Evolutionary conservation across 768 basidiomycete genomes (phyloP).

Genomic region (Harrya chromipes): DNA sequence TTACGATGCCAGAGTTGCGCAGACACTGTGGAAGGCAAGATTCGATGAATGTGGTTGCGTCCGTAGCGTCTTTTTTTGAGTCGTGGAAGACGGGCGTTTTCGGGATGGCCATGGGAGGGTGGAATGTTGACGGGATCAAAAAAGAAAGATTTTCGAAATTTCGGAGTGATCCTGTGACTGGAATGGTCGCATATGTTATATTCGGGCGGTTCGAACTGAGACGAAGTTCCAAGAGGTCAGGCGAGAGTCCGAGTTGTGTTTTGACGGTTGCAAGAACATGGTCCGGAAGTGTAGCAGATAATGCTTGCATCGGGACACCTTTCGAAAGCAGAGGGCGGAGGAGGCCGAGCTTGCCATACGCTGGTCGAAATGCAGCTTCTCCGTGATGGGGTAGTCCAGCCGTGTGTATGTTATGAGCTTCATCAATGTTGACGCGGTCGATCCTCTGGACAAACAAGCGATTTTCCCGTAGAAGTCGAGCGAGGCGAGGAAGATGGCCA

Average conservation of each 20-base stretch:
- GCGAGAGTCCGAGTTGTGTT: not conserved
- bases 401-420: constrained; percentile 4
- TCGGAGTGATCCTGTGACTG: not conserved
- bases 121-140: not conserved
- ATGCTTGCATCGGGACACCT: not conserved
- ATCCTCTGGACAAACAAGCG: not conserved
- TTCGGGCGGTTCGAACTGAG: not conserved
- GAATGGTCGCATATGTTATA: not conserved
- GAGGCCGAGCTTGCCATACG: not conserved
- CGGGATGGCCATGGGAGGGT: not conserved
- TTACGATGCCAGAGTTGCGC: constrained; percentile 13
- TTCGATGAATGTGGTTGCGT: constrained; percentile 8
- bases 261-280: not conserved
- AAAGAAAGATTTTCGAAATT: not conserved
- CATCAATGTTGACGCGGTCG: not conserved
- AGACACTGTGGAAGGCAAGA: constrained; percentile 5
- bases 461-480: not conserved
- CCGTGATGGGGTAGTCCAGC: constrained; percentile 5
- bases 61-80: constrained; percentile 5
- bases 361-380: not conserved
- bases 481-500: not conserved
- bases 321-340: not conserved
- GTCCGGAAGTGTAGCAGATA: constrained; percentile 1
- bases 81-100: constrained; percentile 21
- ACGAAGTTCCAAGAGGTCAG: not conserved